Evolutionary conservation across 31 red algal species (phyloP).

Genomic region (Endocladia muricata): DNA sequence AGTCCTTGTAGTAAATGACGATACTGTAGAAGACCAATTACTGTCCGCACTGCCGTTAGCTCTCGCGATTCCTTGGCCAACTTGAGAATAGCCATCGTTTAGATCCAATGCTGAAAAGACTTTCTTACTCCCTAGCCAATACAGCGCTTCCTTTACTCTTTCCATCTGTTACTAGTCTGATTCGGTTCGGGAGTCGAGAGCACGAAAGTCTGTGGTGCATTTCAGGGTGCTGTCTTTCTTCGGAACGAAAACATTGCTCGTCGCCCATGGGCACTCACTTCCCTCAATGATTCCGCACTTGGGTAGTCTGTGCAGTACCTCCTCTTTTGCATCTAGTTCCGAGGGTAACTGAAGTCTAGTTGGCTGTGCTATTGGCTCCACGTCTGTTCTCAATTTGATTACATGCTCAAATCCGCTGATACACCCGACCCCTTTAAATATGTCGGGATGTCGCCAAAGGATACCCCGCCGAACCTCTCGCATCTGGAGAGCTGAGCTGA

Average conservation of each 20-base stretch:
- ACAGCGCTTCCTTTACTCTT: neutral
- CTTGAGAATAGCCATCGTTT: slow-evolving; percentile 25
- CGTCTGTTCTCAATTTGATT: neutral
- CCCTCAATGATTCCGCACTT: neutral
- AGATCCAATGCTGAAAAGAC: neutral
- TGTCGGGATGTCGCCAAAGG: neutral
- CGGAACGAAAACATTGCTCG: neutral
- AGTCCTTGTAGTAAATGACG: slow-evolving; percentile 4
- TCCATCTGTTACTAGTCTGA: neutral
- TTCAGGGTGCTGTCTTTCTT: neutral
- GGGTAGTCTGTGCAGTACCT: neutral
- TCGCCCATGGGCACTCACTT: neutral
- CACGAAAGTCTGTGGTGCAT: neutral
- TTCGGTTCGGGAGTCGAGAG: neutral
- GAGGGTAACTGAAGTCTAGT: too few relatives aligned
- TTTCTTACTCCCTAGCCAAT: neutral
- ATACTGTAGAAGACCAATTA: slow-evolving; percentile 18
- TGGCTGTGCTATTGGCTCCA: neutral
- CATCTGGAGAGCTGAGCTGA: neutral
- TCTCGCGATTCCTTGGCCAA: neutral
- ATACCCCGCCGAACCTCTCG: neutral
- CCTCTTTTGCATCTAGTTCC: neutral
- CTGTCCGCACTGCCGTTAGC: slow-evolving; percentile 17
- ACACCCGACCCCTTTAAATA: neutral
- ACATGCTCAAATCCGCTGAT: neutral